Base-by-base conservation (phyloP, 306 rosid species). In the Prunus dulcis region DNA sequence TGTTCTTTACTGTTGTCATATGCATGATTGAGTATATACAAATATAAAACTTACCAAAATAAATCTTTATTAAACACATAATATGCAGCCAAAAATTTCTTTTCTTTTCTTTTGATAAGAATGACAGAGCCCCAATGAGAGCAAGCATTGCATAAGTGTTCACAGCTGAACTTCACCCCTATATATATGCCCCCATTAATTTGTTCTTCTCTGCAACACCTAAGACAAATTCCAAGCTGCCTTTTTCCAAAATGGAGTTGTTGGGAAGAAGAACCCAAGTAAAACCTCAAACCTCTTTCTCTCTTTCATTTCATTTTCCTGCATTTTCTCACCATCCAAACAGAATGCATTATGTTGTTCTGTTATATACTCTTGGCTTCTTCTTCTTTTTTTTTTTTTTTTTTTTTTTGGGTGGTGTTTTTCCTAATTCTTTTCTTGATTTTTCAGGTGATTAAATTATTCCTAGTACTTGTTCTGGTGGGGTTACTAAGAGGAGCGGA, bases 251-350 rank as follows among this genome's bases (percentile, higher is more conserved):
- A 71, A 79, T 79, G 80, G 71, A 58, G 80, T 18, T 64, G 61
- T 56, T 75, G 32, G 51, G 23, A 58, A 78, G 76, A 70, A 69
- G 53, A 76, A 69, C 73, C 56, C 80, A 79, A 32, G 88, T 85
- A 85, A 81, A n/a, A 11, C 43, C 64, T 45, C 34, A 23, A 67
- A 13, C 63, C 69, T 30, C 18, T 14, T 20, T 56, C 61, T 64
- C 34, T 55, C 32, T 25, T 53, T 23, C 20, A 46, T 65, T 19
- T 67, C 34, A 18, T 22, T 67, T 64, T 45, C 49, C 74, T 76
- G 12, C 64, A 71, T 65, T 71, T 70, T 28, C 25, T 50, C 17
- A 30, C 30, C 66, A 49, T 72, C 45, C 55, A 20, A 73, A 47
- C 47, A 56, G 11, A 28, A n/a, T 13, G 19, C 9, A 9, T 69